Conservation (phyloP, 164 flowering plant genomes). For the Umbilicus rupestris region DNA sequence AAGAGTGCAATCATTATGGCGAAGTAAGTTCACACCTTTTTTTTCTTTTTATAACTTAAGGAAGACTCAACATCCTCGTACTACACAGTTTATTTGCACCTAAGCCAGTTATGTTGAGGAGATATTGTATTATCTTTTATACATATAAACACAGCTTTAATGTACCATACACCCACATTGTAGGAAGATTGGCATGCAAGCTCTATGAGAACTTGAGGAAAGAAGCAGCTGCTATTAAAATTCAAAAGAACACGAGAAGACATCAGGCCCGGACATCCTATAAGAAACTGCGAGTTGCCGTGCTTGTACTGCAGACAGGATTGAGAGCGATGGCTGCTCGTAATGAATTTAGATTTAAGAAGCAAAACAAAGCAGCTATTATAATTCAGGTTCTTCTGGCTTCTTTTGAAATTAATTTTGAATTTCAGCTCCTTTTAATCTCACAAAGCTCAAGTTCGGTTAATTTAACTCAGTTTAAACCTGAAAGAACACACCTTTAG, state of each 20-base stretch:
- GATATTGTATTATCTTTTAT: too few species aligned
- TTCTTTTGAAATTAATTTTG: background rate
- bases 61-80: background rate
- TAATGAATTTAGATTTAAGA: conserved; percentile 43
- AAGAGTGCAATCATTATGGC: conserved; percentile 40
- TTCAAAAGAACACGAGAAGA: conserved; percentile 44
- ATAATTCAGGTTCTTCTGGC: conserved; percentile 39
- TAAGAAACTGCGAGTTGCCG: conserved; percentile 33
- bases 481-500: background rate
- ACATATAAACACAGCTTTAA: too few species aligned
- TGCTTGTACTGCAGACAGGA: conserved; percentile 46
- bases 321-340: conserved; percentile 59
- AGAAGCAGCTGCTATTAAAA: conserved; percentile 49
- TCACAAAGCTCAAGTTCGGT: background rate
- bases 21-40: conserved; percentile 28
- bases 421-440: background rate
- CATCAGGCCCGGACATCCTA: conserved; percentile 33
- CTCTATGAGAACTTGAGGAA: conserved; percentile 28
- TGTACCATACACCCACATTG: too few species aligned
- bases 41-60: background rate
- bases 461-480: background rate
- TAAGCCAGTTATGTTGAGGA: background rate
- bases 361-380: conserved; percentile 46
- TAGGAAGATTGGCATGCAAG: conserved; percentile 56
- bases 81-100: conserved; percentile 1